Evolutionary conservation across 1,284 basidiomycete species (phyloP), one percentile per base, ranked within the genome.

Genomic region (Ganoderma lingzhi): DNA sequence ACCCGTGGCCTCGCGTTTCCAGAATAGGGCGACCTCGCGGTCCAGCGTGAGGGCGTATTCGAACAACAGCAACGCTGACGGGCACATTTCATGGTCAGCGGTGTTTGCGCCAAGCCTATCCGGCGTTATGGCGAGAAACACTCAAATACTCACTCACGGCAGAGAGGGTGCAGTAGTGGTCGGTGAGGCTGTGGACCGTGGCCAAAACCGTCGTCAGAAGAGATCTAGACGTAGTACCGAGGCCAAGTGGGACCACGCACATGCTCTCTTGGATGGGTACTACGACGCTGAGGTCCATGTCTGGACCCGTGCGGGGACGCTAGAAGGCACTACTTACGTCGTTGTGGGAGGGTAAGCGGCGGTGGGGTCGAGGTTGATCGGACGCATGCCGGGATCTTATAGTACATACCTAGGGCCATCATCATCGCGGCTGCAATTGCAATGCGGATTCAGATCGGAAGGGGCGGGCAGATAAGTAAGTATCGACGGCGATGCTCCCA

Each of bases 21-120:
- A 71, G 30, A 71, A 62, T n/a, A 65, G 42, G 3, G 44, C 53
- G 3, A 68, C 39, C 61, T 71, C 70, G 3, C 68, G 55, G 8
- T 66, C 48, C n/a, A 71, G 55, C n/a, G 70, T 68, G 48, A 66
- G 62, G 63, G 63, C 62, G 17, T 71, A 60, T 68, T 71, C 70
- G 59, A 67, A 63, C 17, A 70, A 51, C 5, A 70, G 60, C 56
- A 70, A 30, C 2, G 69, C 69, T 70, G 32, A 14, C 32, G 56
- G 23, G 8, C 1, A 3, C 15, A 37, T 17, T 10, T 4, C 0
- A 6, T 3, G 17, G 32, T 58, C 15, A 58, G 32, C 35, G 6
- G 17, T 3, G 15, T 4, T 6, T 19, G 17, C 30, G 15, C 53
- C 17, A 23, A 23, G 5, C 12, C 28, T 19, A 6, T 12, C 17